phyloP scores from a whole-genome alignment of 2,329 filamentous ascomycete genomes.

The Colletotrichum tropicale region DNA sequence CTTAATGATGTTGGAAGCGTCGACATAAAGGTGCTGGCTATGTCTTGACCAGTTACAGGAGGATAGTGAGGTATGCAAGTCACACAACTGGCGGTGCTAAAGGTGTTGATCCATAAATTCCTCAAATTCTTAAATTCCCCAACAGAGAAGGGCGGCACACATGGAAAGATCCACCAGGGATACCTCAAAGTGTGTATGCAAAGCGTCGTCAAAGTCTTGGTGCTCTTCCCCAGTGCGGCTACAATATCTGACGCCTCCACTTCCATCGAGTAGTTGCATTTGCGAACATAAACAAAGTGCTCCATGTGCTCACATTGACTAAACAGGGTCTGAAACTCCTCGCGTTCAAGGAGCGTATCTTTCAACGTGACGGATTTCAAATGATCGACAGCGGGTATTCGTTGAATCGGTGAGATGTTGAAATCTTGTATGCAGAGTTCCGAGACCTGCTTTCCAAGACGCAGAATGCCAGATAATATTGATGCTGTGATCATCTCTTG shows the following conservation, averaged over 20 bases:
- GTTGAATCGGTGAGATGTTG: not conserved
- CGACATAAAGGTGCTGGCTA: not conserved
- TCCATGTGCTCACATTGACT: not conserved
- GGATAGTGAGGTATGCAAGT: not conserved
- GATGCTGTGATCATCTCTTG: not conserved
- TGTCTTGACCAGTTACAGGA: not conserved
- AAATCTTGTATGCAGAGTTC: not conserved
- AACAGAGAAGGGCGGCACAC: not conserved
- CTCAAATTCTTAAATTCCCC: not conserved
- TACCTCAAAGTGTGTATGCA: not conserved
- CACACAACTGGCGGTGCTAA: not conserved
- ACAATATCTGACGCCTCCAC: not conserved
- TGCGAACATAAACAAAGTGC: not conserved
- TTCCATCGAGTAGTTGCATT: not conserved
- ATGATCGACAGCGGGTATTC: not conserved
- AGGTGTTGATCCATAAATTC: not conserved
- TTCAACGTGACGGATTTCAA: not conserved
- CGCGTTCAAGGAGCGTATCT: not conserved
- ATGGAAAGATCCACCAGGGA: not conserved
- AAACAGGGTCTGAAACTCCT: not conserved
- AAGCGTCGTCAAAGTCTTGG: not conserved
- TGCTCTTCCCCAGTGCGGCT: not conserved
- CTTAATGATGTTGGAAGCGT: not conserved
- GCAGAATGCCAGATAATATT: not conserved
- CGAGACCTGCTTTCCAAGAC: not conserved